These are phyloP conservation scores for Populus simonii DNA, from an alignment of 345 rosid species.

Conservation along the genomic window DNA sequence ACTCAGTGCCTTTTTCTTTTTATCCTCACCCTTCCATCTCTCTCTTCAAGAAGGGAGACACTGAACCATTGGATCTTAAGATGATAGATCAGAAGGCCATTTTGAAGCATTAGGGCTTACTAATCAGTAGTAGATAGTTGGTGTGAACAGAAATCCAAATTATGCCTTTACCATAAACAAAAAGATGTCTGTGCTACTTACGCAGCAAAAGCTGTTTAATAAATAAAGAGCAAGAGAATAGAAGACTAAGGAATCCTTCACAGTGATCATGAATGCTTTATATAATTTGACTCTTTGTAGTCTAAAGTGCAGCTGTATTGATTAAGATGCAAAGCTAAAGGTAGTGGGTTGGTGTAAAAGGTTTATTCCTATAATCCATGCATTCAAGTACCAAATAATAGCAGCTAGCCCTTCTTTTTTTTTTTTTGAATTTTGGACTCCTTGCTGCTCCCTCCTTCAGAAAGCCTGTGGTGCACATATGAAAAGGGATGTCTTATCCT, in stretches of 20 bases:
- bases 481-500: background rate
- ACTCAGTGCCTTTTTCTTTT: slow-evolving; percentile 11
- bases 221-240: background rate
- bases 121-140: background rate
- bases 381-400: background rate
- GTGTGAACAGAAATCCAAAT: slow-evolving; percentile 18
- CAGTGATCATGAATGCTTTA: slow-evolving; percentile 17
- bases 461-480: too few relatives aligned
- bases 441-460: slow-evolving; percentile 7
- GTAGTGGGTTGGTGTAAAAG: slow-evolving; percentile 20
- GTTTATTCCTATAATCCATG: background rate
- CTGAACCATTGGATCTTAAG: slow-evolving; percentile 19
- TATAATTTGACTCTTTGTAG: slow-evolving; percentile 38
- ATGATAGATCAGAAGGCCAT: slow-evolving; percentile 11
- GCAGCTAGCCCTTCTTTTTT: background rate
- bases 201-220: background rate
- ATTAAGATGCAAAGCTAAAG: slow-evolving; percentile 51
- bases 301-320: slow-evolving; percentile 40
- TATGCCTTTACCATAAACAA: slow-evolving; percentile 9
- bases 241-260: slow-evolving; percentile 21
- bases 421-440: slow-evolving; percentile 10
- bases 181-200: background rate
- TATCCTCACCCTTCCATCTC: slow-evolving; percentile 11
- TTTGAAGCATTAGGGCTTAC: background rate
- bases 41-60: slow-evolving; percentile 2